phyloP scores from a whole-genome alignment of 768 basidiomycete genomes.

The Leucocoprinus sp. region DNA sequence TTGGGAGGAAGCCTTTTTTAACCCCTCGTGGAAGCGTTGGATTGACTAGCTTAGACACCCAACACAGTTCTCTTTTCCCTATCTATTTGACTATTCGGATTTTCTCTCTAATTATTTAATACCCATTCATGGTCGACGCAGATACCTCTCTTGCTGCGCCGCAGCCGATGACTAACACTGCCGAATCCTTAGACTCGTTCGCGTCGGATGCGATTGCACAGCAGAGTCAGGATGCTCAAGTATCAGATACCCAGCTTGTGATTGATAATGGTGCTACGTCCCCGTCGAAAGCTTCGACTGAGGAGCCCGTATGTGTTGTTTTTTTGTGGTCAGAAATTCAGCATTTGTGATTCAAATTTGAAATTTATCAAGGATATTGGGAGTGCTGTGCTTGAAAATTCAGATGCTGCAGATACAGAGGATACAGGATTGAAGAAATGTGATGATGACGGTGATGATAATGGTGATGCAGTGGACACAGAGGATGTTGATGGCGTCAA shows the following conservation, averaged over 20 bases:
- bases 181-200: too few species aligned
- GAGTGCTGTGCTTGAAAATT: neutral
- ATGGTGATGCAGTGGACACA: neutral
- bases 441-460: neutral
- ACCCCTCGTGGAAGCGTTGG: slow-evolving; percentile 10
- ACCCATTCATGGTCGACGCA: slow-evolving; percentile 3
- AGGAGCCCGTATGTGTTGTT: neutral
- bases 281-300: neutral
- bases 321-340: too few species aligned
- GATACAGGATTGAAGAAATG: neutral
- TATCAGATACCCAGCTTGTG: neutral
- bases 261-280: neutral
- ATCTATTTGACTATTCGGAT: slow-evolving; percentile 5
- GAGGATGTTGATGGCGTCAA: slow-evolving; percentile 5
- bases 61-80: too few species aligned
- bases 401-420: neutral
- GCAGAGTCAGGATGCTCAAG: neutral
- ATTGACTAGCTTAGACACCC: slow-evolving; percentile 1
- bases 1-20: slow-evolving; percentile 9
- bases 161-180: slow-evolving; percentile 3
- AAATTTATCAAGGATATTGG: neutral
- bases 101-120: slow-evolving; percentile 13
- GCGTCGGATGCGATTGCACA: slow-evolving; percentile 5
- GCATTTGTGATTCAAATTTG: too few species aligned
- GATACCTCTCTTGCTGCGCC: neutral